Evolutionary conservation across 192 early-diverging fungal genomes (phyloP), one percentile per base, ranked within the genome.

Genomic region (Martensiomyces pterosporus): DNA sequence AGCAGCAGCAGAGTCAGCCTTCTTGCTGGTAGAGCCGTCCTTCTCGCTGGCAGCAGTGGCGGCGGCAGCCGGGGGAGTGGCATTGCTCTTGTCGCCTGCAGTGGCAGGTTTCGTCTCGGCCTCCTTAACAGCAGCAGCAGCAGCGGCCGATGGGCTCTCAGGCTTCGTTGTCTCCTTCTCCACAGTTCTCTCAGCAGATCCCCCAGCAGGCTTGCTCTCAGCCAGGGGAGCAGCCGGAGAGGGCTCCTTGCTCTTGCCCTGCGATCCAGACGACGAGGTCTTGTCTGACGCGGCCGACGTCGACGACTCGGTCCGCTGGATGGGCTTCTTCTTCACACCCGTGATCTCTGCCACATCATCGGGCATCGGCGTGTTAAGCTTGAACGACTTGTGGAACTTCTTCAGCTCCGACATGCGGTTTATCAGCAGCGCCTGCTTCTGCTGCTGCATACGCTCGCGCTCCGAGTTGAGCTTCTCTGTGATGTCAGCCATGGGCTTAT

Each of bases 291-390:
- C 12, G 9, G 59, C 22, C 47, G 52, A 40, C 15, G 16, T 44
- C 33, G 45, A 48, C 6, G 43, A 35, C 39, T 55, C 53, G 39
- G 15, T 26, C 47, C 43, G 39, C 46, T 57, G 55, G 5, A 35
- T 23, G 5, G 24, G 23, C 47, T 43, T 63, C 52, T 79, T 67
- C 42, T 67, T 79, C 45, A 69, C 84, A 2, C 82, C 69, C 36
- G 92, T 57, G 24, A 94, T 85, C 37, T 87, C 84, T 17, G 83
- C 77, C 22, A 94, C 64, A 56, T 94, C 92, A 19, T 80, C 74
- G 0, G 92, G 92, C 50, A 91, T 82, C 6, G 92, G 89, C 9
- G 80, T 80, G 47, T 83, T 84, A 15, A 94, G 77, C 70, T 88
- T 87, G 49, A 94, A 88, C 3, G 66, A 79, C 57, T 81, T 67